These are phyloP conservation scores for Quercus mongolica DNA, from an alignment of 306 rosid species.

Conservation along the genomic window DNA sequence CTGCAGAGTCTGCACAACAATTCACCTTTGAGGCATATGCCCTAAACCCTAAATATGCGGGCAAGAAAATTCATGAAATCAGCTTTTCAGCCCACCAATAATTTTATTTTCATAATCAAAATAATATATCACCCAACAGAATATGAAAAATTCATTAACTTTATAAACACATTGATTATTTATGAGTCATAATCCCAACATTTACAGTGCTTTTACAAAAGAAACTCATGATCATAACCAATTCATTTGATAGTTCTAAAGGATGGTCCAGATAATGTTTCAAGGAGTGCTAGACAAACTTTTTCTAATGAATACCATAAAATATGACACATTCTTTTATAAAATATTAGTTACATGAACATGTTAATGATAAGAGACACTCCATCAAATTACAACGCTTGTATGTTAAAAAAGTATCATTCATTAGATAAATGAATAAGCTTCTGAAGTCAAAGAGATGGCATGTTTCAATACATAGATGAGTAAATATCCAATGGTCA, in stretches of 20 bases:
- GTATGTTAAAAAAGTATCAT: not conserved
- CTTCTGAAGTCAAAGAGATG: not conserved
- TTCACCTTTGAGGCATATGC: not conserved
- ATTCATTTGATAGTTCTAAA: not conserved
- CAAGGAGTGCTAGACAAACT: not conserved
- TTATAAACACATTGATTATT: not conserved
- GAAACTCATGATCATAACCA: not conserved
- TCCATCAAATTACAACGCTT: not conserved
- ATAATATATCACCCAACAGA: not conserved
- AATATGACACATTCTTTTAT: not conserved
- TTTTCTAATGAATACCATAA: not conserved
- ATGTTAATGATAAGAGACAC: not conserved
- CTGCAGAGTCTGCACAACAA: not conserved
- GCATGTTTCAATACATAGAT: too few species aligned
- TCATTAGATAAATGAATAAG: not conserved
- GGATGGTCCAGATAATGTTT: not conserved
- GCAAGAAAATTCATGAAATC: not conserved
- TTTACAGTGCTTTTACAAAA: not conserved
- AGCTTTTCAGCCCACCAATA: not conserved
- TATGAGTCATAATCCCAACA: not conserved
- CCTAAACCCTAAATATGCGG: not conserved
- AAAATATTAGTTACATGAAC: not conserved
- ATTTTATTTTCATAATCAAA: not conserved
- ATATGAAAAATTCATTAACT: not conserved
- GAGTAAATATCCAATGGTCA: too few species aligned